Base-by-base conservation (phyloP, 345 rosid species). In the Pugionium cornutum region DNA sequence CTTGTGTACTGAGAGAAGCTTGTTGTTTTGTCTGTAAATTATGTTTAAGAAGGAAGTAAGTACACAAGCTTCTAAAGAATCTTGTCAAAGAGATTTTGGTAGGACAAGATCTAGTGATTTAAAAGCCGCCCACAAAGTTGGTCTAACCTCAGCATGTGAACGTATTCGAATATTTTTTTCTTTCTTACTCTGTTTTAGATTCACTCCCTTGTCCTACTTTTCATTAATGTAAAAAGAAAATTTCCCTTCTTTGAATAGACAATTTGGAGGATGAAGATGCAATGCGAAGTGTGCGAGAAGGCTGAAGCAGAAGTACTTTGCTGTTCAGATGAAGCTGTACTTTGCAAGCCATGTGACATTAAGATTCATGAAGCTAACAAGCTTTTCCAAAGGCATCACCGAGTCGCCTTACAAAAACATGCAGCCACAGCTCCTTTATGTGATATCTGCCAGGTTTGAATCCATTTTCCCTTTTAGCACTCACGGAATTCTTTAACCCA, bases 291-390 rank as follows among this genome's bases (percentile, higher is more conserved):
- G 9, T 79, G 79, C n/a, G 79, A 79, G 18, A 69, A 54, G 43
- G 77, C 75, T 7, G 82, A 75, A 71, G 82, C 79, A n/a, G 64
- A 68, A 77, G 73, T 79, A 44, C 55, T 75, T 3, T 79, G 82
- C 40, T 79, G 75, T 48, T 74, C 82, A 8, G 79, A 79, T 62
- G 77, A 79, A 69, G 77, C 75, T 46, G 79, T 66, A 53, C 77
- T 79, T 64, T 79, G 82, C 31, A 75, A 66, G 67, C 71, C 66
- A n/a, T 79, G 79, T 47, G 82, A 79, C 69, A 45, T 43, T 51
- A 68, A 62, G 4, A 47, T 79, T n/a, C 82, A 79, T 58, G 75
- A 71, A 25, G 77, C 77, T 53, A 79, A 78, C 68, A 70, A 67
- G 61, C 7, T 78, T 39, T 72, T 55, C 49, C 66, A 58, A n/a